A percentile compares a stretch with the other conserved stretches of the same genome.
Evolutionary conservation across 1,284 basidiomycete genomes (phyloP).

Genomic region (Ustilago cynodontis): DNA sequence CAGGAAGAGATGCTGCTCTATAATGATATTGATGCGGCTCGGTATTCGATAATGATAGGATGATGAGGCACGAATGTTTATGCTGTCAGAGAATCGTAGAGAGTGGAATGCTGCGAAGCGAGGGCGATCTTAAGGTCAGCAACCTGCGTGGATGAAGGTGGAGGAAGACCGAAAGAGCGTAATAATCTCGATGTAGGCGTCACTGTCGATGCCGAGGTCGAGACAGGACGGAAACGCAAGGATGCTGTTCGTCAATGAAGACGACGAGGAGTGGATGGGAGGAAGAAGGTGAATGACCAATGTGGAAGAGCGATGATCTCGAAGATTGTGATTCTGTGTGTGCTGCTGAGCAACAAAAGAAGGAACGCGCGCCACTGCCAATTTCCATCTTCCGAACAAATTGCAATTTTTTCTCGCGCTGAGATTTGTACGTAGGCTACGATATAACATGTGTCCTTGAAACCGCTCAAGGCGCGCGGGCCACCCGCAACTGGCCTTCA

Average conservation of each 20-base stretch:
- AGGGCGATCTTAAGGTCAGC: background rate
- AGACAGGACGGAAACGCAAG: background rate
- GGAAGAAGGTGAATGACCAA: background rate
- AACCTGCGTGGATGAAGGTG: background rate
- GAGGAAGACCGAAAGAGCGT: background rate
- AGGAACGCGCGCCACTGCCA: constrained; percentile 21
- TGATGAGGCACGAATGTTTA: background rate
- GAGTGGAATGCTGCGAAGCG: background rate
- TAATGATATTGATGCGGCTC: background rate
- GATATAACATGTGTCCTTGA: too few relatives aligned
- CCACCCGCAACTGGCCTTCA: constrained; percentile 10
- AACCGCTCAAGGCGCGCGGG: background rate
- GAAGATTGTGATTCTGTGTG: constrained; percentile 1
- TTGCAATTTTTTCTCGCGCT: constrained; percentile 15
- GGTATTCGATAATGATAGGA: too few relatives aligned
- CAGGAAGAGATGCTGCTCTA: background rate
- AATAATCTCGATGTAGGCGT: too few relatives aligned
- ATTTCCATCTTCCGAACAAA: constrained; percentile 41
- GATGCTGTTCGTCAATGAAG: background rate
- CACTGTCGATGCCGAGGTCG: background rate
- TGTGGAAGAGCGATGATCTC: constrained; percentile 1
- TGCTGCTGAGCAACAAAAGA: constrained; percentile 15
- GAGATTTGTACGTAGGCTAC: too few relatives aligned
- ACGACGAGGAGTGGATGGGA: constrained; percentile 9
- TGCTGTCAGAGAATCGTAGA: background rate